These are phyloP conservation scores for Peronospora tabacina DNA, from an alignment of 352 stramenopile species.

Conservation along the genomic window DNA sequence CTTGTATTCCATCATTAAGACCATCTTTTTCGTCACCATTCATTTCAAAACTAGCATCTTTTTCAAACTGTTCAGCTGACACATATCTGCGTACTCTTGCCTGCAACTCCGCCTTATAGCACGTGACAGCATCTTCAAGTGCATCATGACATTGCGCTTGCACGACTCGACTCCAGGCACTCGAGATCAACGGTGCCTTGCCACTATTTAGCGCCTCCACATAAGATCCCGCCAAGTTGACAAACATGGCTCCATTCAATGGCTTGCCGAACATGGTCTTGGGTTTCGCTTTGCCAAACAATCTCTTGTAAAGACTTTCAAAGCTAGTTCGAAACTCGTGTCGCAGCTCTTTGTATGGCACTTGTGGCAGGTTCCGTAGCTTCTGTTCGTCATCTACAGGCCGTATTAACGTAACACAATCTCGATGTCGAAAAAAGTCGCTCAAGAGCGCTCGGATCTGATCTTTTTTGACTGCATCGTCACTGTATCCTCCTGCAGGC, in stretches of 20 bases:
- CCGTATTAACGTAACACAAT: constrained; percentile 87
- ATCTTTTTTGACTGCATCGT: constrained; percentile 70
- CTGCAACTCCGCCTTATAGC: constrained; percentile 67
- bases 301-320: constrained; percentile 48
- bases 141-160: constrained; percentile 80
- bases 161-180: constrained; percentile 83
- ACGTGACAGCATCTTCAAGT: constrained; percentile 55
- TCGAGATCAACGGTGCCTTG: constrained; percentile 83
- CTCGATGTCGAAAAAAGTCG: constrained; percentile 78
- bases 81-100: constrained; percentile 42
- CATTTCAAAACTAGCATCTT: constrained; percentile 38
- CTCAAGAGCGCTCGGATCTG: constrained; percentile 69
- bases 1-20: constrained; percentile 22
- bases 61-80: constrained; percentile 51
- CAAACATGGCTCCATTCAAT: constrained; percentile 85
- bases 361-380: constrained; percentile 54
- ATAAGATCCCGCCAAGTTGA: constrained; percentile 73
- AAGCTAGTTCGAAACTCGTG: constrained; percentile 77
- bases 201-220: constrained; percentile 84
- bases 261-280: constrained; percentile 84
- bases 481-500: constrained; percentile 64
- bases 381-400: constrained; percentile 82
- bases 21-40: constrained; percentile 15
- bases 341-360: constrained; percentile 68
- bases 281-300: constrained; percentile 74